Percentiles rank a stretch among this genome's conserved stretches.
These are phyloP conservation scores for Trifolium pratense DNA, from an alignment of 306 rosid species.

Conservation along the genomic window DNA sequence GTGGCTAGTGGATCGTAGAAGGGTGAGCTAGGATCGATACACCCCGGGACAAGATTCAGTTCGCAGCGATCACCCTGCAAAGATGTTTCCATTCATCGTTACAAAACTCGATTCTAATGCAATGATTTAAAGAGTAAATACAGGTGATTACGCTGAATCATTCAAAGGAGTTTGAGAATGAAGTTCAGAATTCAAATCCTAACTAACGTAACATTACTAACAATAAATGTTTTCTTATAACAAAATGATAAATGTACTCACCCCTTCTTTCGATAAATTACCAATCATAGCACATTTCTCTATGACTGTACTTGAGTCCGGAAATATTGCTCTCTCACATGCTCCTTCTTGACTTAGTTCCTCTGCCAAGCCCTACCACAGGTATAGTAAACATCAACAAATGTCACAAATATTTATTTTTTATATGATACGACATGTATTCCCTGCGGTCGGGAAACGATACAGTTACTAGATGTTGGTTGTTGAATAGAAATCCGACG, in stretches of 20 bases:
- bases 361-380: constrained; percentile 72
- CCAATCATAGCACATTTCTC: constrained; percentile 77
- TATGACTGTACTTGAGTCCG: constrained; percentile 60
- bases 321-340: constrained; percentile 84
- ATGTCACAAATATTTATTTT: background rate
- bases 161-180: no score
- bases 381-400: background rate
- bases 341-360: constrained; percentile 91
- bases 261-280: constrained; percentile 83
- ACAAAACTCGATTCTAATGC: background rate
- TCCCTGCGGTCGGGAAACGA: no score
- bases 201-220: background rate
- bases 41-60: constrained; percentile 69
- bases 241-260: constrained; percentile 39
- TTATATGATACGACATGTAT: no score
- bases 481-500: no score
- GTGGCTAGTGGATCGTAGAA: constrained; percentile 76
- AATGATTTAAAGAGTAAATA: background rate
- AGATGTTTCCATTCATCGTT: constrained; percentile 25
- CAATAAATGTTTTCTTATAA: background rate
- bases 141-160: no score
- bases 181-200: background rate
- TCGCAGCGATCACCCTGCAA: constrained; percentile 87
- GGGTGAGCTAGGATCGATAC: constrained; percentile 82
- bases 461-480: no score